phyloP scores from a whole-genome alignment of 768 basidiomycete species.

The Lentinula lateritia region DNA sequence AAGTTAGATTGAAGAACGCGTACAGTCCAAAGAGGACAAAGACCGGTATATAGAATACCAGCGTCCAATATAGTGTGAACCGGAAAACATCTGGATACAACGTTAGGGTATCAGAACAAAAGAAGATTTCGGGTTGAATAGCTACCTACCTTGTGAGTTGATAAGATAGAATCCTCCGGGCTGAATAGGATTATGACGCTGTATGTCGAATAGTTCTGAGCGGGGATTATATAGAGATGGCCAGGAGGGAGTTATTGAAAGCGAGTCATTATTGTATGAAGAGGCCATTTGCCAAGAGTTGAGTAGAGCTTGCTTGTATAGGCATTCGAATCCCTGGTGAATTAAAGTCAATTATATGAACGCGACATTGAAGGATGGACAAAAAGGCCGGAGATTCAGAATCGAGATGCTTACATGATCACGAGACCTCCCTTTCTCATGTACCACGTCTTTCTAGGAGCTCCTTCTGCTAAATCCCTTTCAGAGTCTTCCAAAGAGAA shows the following conservation, averaged over 20 bases:
- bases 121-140: neutral
- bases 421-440: slow-evolving; percentile 10
- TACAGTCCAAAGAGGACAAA: slow-evolving; percentile 43
- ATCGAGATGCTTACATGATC: too few species aligned
- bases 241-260: slow-evolving; percentile 26
- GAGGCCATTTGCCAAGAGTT: neutral
- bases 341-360: too few species aligned
- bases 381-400: too few species aligned
- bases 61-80: slow-evolving; percentile 49
- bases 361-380: neutral
- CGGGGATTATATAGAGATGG: slow-evolving; percentile 47
- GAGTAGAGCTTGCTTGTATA: too few species aligned
- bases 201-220: slow-evolving; percentile 41
- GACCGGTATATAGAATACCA: slow-evolving; percentile 45
- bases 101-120: neutral
- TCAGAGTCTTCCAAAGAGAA: slow-evolving; percentile 14
- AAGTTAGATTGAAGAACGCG: slow-evolving; percentile 48
- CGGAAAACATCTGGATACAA: slow-evolving; percentile 39
- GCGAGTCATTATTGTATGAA: neutral
- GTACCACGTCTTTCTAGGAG: slow-evolving; percentile 53
- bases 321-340: too few species aligned
- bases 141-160: slow-evolving; percentile 27
- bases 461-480: slow-evolving; percentile 32
- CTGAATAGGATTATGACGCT: slow-evolving; percentile 32
- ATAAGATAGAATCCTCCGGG: slow-evolving; percentile 38